Base-by-base conservation (phyloP, 805 yeast species). In the Suhomyces sp. region DNA sequence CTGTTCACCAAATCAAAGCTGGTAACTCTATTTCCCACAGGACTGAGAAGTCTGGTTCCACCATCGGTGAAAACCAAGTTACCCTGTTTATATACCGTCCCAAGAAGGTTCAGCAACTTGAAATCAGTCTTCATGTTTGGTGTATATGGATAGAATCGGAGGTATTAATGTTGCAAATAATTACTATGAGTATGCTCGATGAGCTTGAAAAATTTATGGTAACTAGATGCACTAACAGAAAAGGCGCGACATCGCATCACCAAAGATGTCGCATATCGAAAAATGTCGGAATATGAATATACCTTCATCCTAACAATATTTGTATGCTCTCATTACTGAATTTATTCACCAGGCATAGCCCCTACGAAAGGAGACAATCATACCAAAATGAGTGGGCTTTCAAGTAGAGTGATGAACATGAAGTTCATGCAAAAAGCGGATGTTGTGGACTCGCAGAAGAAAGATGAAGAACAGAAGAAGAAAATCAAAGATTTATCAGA, bases 41-140 rank as follows among this genome's bases (percentile, higher is more conserved):
- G 98, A 40, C 93, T 81, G 29, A 93, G 63, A 21, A 93, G 68
- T 37, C 77, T 75, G 8, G 83, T 78, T 2, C 98, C 98, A 54
- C 90, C 96, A 1, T 81, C 77, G 1, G 95, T 81, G 65, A 83
- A 93, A 4, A 82, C 70, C 18, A 93, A 64, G 57, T 91, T 88
- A n/a, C 98, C 98, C 54, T 83, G 86, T 32, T 95, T 72, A 56
- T 93, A 93, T 3, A 93, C 98, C 0, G 98, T 90, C 19, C 98
- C 98, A 49, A 93, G 67, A 20, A 93, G 70, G 63, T 91, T 93
- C 21, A 95, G 80, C 50, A 93, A 83, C 73, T 82, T 67, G 51
- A 83, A 88, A 64, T 87, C 95, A n/a, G 95, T 81, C 66, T 81
- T 86, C 95, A 88, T 87, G 33, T 31, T 28, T 30, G 16, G 11